phyloP scores from a whole-genome alignment of 2,329 filamentous ascomycete genomes.

The Cordyceps militaris region DNA sequence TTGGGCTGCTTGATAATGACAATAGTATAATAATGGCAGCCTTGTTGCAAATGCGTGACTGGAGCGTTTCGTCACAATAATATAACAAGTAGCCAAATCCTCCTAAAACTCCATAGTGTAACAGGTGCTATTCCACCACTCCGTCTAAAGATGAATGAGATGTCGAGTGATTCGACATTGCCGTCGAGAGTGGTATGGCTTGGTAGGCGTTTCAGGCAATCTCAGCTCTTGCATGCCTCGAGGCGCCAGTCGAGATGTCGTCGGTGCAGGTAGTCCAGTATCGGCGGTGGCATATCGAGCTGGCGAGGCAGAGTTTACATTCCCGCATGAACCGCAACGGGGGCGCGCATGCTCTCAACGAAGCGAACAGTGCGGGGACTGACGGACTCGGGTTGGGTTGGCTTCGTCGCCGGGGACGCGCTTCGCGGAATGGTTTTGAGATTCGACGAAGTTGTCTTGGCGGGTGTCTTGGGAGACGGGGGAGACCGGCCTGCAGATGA shows the following conservation, averaged over 20 bases:
- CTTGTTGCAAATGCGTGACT: slow-evolving; percentile 2
- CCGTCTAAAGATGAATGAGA: background rate
- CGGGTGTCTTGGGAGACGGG: slow-evolving; percentile 31
- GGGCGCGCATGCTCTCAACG: slow-evolving; percentile 32
- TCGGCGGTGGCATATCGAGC: background rate
- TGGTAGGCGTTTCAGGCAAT: background rate
- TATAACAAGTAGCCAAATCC: slow-evolving; percentile 6
- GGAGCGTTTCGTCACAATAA: slow-evolving; percentile 10
- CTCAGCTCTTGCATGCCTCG: slow-evolving; percentile 9
- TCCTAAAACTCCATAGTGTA: slow-evolving; percentile 6
- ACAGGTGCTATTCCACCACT: slow-evolving; percentile 4
- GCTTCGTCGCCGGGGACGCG: slow-evolving; percentile 30
- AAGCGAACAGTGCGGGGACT: slow-evolving; percentile 36
- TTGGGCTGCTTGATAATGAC: slow-evolving; percentile 2
- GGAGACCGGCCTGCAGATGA: slow-evolving; percentile 57
- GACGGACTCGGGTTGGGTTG: slow-evolving; percentile 29
- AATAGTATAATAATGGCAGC: slow-evolving; percentile 11
- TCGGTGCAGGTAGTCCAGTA: background rate
- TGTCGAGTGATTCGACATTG: background rate
- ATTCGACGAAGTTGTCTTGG: slow-evolving; percentile 30
- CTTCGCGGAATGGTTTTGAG: slow-evolving; percentile 39
- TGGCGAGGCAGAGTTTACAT: slow-evolving; percentile 5
- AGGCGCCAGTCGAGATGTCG: background rate
- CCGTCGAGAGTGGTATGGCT: background rate
- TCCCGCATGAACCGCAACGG: slow-evolving; percentile 33